Conservation (phyloP, 192 early-diverging fungal species). For the Geranomyces michiganensis region DNA sequence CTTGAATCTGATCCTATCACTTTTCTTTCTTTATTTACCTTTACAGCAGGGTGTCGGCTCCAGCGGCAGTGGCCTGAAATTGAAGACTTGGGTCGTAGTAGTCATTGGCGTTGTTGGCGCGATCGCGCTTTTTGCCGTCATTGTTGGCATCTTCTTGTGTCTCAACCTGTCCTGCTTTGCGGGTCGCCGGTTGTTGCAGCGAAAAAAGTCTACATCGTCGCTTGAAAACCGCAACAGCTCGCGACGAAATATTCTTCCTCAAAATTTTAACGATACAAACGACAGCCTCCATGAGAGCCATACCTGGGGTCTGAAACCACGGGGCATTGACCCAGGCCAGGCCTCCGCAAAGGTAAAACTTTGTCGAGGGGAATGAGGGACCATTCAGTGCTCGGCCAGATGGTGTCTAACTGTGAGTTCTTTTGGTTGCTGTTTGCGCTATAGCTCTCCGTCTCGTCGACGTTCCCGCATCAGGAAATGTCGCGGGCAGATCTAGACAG, state of each 20-base stretch:
- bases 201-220: background rate
- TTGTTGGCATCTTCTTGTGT: background rate
- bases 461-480: constrained; percentile 1
- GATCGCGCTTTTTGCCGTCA: background rate
- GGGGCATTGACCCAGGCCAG: background rate
- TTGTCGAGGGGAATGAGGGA: background rate
- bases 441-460: background rate
- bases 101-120: background rate
- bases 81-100: background rate
- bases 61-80: too few species aligned
- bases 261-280: background rate
- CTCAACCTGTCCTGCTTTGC: constrained; percentile 7
- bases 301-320: background rate
- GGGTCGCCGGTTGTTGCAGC: background rate
- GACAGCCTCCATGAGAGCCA: background rate
- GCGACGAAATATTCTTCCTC: background rate
- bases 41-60: too few species aligned
- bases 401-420: too few species aligned
- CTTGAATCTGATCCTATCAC: too few species aligned
- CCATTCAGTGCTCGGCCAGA: too few species aligned
- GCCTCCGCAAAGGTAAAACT: background rate
- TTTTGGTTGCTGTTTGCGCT: background rate
- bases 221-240: background rate
- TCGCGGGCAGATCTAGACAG: background rate
- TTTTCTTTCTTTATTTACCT: too few species aligned